Base-by-base conservation (phyloP, 495 filamentous ascomycete species). In the Podospora appendiculata region DNA sequence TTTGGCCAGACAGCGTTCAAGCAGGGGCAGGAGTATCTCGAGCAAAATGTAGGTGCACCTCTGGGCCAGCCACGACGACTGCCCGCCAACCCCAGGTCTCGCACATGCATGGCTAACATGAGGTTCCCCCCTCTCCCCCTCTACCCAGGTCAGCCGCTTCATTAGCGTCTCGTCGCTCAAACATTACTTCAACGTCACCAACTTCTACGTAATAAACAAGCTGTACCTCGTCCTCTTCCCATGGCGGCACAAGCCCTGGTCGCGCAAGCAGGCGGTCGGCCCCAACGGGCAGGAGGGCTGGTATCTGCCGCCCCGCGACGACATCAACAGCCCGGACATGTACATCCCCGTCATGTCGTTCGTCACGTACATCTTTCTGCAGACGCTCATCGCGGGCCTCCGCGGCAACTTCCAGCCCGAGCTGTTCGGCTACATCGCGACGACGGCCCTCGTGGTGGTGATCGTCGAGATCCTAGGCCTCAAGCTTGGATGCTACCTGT, bases 291-390 rank as follows among this genome's bases (percentile, higher is more conserved):
- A 87, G 58, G 87, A 91, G 48, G 86, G 85, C 41, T 88, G 88
- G 79, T 97, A 89, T 70, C 79, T 96, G 8, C 90, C 93, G 9
- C 93, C 93, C n/a, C 80, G 92, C 45, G 92, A 97, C 64, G 93
- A 99, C 65, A 77, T 96, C 66, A 99, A 99, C 69, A 91, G 89
- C 45, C 93, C 94, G 6, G 93, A 99, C 72, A 95, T 97, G 89
- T 99, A 99, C 77, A 97, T 99, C 58, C 93, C 93, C 32, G 77
- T 86, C 59, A 90, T 90, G 86, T 91, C 93, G 5, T 74, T 99
- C 47, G 89, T 97, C 43, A 99, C 94, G 17, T 99, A 99, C 71
- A 93, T 97, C 58, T 87, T 97, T 17, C 77, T 99, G 12, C 89
- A 86, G 18, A 88, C 90, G 3, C 76, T 97, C 33, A 74, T 97